Base-by-base conservation (phyloP, 805 yeast species). In the Candida ovalis region DNA sequence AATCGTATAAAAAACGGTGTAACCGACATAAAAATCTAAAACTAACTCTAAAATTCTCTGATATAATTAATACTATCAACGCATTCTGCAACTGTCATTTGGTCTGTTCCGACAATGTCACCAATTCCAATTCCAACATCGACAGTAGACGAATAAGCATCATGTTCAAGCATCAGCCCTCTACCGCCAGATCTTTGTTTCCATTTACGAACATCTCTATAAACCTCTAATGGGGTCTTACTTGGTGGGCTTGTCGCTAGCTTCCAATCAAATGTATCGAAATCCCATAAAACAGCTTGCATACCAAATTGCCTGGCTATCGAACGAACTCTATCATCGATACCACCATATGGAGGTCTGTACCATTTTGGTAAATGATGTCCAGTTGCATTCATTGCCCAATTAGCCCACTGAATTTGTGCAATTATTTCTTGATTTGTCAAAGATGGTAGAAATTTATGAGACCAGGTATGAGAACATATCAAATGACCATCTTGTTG, bases 351-450 rank as follows among this genome's bases (percentile, higher is more conserved):
- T 1, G 99, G 99, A 0, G 99, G 99, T 56, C 99, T 77, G 65
- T 87, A 92, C 87, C 92, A 92, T 60, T 84, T 85, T 6, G 99
- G 99, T 9, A 87, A 63, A 59, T 90, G 91, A 24, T 82, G 74
- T 0, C 88, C 87, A 0, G 97, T 90, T 1, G 97, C 97, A 69
- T 92, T 91, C 90, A 91, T 88, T 4, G 97, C 97, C 97, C 97
- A 92, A 28, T 89, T 81, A 1, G 95, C 83, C 99, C 99, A 92
- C 66, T 91, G 84, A 35, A 92, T 69, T 63, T 92, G 96, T 0
- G 97, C 96, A 47, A 86, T 81, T 18, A 92, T 81, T 52, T 88
- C 79, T 66, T 89, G 92, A 62, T 90, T 90, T 22, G 81, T 66
- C 47, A 91, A 72, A 1, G 82, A 67, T 1, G 97, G 97, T 51